Percentiles rank a stretch among this genome's conserved stretches.
Conservation (phyloP, 2,329 filamentous ascomycete genomes). For the Aspergillus sp. region DNA sequence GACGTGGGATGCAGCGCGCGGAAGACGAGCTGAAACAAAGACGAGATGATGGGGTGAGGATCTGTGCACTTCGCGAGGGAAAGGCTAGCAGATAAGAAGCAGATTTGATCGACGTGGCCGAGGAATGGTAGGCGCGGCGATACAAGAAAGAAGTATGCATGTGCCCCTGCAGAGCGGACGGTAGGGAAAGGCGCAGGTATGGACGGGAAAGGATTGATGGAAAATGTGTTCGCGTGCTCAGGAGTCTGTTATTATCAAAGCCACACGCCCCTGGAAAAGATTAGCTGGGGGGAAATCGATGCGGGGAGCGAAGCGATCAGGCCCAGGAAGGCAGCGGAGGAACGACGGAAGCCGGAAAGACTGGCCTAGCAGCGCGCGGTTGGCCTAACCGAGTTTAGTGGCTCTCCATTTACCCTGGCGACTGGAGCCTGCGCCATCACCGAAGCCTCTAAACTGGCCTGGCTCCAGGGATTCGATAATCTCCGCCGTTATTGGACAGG, state of each 20-base stretch:
- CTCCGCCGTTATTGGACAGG: neutral
- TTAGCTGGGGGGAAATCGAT: neutral
- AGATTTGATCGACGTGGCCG: conserved; percentile 27
- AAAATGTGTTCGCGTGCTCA: conserved; percentile 2
- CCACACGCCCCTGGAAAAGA: conserved; percentile 12
- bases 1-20: conserved; percentile 23
- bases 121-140: conserved; percentile 33
- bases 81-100: conserved; percentile 15
- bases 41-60: conserved; percentile 17
- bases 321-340: conserved; percentile 24
- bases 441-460: neutral
- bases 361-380: neutral
- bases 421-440: neutral
- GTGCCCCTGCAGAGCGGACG: conserved; percentile 22
- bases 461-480: neutral
- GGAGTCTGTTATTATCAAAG: conserved; percentile 1
- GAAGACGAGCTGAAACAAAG: conserved; percentile 21
- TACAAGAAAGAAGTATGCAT: conserved; percentile 34
- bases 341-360: neutral
- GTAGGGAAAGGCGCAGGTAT: neutral
- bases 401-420: neutral
- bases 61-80: conserved; percentile 21
- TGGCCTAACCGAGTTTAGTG: neutral
- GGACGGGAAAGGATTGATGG: conserved; percentile 1
- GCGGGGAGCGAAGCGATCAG: conserved; percentile 9